These are phyloP conservation scores for Astrothelium subdiscretum DNA, from an alignment of 495 filamentous ascomycete species.

Conservation along the genomic window DNA sequence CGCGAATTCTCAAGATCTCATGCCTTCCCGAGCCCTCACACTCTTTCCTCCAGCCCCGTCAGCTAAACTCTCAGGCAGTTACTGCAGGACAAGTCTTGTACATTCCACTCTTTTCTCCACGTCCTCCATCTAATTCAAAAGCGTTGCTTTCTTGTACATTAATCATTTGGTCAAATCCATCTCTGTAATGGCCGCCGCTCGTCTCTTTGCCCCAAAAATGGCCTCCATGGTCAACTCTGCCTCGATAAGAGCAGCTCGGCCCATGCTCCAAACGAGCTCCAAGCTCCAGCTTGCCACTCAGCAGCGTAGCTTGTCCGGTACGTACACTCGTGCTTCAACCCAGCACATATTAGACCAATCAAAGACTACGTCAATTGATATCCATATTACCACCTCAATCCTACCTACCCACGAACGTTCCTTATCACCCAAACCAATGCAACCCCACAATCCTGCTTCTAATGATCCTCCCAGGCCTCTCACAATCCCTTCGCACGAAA, in stretches of 20 bases:
- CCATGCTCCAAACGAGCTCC: slow-evolving; percentile 13
- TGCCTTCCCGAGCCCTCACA: background rate
- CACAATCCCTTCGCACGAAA: background rate
- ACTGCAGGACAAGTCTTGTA: background rate
- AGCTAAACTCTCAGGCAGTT: background rate
- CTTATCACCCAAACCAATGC: background rate
- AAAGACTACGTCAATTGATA: background rate
- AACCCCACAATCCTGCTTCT: background rate
- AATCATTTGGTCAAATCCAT: background rate
- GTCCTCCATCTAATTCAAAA: background rate
- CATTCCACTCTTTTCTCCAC: background rate
- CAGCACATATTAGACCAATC: background rate
- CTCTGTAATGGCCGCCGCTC: slow-evolving; percentile 17
- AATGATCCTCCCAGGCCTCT: background rate
- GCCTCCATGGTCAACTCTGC: slow-evolving; percentile 17
- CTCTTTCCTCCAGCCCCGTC: background rate
- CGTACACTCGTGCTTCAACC: background rate
- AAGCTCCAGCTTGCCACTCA: background rate
- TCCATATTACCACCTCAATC: background rate
- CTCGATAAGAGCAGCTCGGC: slow-evolving; percentile 18
- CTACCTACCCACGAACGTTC: background rate
- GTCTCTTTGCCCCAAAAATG: slow-evolving; percentile 17
- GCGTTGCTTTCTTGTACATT: background rate
- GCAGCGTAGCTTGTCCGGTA: background rate
- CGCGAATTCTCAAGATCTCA: background rate